Evolutionary conservation across 2,329 filamentous ascomycete genomes (phyloP), one percentile per base, ranked within the genome.

Genomic region (Aureobasidium sp.): DNA sequence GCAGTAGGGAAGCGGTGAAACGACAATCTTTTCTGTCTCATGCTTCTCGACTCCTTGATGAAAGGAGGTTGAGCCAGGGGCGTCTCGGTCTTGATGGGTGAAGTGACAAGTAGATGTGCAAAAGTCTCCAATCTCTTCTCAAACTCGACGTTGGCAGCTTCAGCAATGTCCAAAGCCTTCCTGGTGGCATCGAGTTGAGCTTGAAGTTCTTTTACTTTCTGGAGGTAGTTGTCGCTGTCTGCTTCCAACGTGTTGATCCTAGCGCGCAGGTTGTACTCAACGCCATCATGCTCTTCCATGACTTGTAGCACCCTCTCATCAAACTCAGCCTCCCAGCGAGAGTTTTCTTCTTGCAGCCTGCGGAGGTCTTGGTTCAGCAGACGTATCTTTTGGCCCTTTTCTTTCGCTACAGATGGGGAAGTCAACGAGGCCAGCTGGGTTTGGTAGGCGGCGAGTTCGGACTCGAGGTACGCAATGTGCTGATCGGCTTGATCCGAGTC

Each of bases 381-480:
- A 50, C 75, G 72, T 62, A 78, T 67, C 65, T 71, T 75, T 23
- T 73, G 67, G 26, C 68, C 70, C 48, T 75, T 72, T 48, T 71
- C 68, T 55, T 75, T 72, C 7, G 69, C 69, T 5, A 71, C 66
- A 50, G 68, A 71, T 2, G 78, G 75, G n/a, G 77, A 77, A 37
- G 72, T 74, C 52, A 74, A 68, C 17, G 74, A 70, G 26, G 75
- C 72, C 39, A 76, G 66, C 61, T 74, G 74, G 8, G 70, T 69
- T 47, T 79, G 74, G 12, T 74, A 71, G 17, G 75, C 70, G 20
- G 74, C 73, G 27, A 81, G 68, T 65, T 80, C 76, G 23, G 72
- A 70, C 62, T 81, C 79, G 13, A 81, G 74, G 67, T 80, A 77
- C 55, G 80, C 77, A 63, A 81, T 78, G 66, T 81, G 80, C 61